A percentile compares a stretch with the other conserved stretches of the same genome.
phyloP scores from a whole-genome alignment of 176 grass and related monocot species.

The Triticum monococcum region DNA sequence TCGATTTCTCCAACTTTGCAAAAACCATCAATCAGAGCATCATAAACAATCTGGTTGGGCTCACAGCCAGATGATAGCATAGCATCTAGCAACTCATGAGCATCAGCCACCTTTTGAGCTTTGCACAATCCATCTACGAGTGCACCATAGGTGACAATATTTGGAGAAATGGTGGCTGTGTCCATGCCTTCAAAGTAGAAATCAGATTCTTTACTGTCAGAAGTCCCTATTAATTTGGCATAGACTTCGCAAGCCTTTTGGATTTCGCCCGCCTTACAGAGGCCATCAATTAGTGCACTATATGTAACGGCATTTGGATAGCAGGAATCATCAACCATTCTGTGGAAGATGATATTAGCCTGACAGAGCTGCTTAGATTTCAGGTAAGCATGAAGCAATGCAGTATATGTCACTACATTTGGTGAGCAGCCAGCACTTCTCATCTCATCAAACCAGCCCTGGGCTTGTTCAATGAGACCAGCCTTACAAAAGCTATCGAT shows the following conservation, averaged over 20 bases:
- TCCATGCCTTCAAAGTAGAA: constrained; percentile 52
- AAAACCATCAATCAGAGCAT: constrained; percentile 88
- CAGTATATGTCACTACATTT: constrained; percentile 90
- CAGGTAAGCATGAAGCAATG: constrained; percentile 89
- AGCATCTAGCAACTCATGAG: constrained; percentile 65
- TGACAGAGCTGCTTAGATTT: constrained; percentile 68
- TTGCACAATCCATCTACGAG: constrained; percentile 94
- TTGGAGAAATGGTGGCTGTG: constrained; percentile 44
- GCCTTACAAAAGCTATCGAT: constrained; percentile 96
- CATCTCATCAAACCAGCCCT: constrained; percentile 85
- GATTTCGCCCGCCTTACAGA: constrained; percentile 78
- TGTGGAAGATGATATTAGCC: constrained; percentile 73
- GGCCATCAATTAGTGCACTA: constrained; percentile 84
- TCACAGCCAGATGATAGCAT: constrained; percentile 72
- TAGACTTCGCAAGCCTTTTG: constrained; percentile 82
- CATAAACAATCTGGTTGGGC: constrained; percentile 88
- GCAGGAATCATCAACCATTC: constrained; percentile 74
- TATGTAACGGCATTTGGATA: constrained; percentile 82
- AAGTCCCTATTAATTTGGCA: constrained; percentile 60
- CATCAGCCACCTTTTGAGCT: constrained; percentile 82
- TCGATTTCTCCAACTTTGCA: constrained; percentile 86
- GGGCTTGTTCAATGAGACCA: constrained; percentile 75
- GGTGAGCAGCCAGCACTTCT: constrained; percentile 59
- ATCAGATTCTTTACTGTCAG: constrained; percentile 49
- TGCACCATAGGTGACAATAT: constrained; percentile 95